These are phyloP conservation scores for Gnetum montanum DNA, from an alignment of 75 land plant genomes.

Conservation along the genomic window DNA sequence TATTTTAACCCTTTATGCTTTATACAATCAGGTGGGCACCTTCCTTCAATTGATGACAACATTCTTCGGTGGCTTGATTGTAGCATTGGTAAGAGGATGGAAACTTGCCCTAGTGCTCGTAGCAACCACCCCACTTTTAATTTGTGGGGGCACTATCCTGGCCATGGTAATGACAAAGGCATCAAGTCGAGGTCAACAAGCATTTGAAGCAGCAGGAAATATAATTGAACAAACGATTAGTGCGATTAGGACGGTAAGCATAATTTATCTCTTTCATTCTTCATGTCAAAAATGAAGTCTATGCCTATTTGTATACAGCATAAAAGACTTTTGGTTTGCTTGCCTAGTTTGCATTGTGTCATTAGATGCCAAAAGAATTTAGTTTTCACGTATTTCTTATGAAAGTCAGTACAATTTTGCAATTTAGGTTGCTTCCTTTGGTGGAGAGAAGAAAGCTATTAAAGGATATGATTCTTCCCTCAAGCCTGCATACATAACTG, in stretches of 20 bases:
- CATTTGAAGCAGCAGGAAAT: constrained; percentile 45
- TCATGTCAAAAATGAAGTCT: too few species aligned
- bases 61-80: constrained; percentile 43
- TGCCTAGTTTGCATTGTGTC: too few species aligned
- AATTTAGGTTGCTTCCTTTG: constrained; percentile 74
- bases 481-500: constrained; percentile 49
- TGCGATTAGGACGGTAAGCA: constrained; percentile 51
- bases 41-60: constrained; percentile 34
- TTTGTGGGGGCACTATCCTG: constrained; percentile 29
- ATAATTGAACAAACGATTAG: constrained; percentile 52
- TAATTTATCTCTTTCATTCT: too few species aligned
- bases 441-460: constrained; percentile 79
- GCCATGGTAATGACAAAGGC: constrained; percentile 24
- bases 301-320: too few species aligned
- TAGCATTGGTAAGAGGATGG: constrained; percentile 58
- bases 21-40: constrained; percentile 62
- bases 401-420: too few species aligned
- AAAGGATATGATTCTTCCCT: constrained; percentile 47
- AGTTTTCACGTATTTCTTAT: too few species aligned
- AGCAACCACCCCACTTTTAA: constrained; percentile 29
- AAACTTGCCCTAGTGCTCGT: constrained; percentile 46
- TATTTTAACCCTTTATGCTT: too few species aligned
- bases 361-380: too few species aligned
- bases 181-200: constrained; percentile 35
- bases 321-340: too few species aligned